These are phyloP conservation scores for Metschnikowia santaceciliae DNA, from an alignment of 805 yeast genomes.

Conservation along the genomic window DNA sequence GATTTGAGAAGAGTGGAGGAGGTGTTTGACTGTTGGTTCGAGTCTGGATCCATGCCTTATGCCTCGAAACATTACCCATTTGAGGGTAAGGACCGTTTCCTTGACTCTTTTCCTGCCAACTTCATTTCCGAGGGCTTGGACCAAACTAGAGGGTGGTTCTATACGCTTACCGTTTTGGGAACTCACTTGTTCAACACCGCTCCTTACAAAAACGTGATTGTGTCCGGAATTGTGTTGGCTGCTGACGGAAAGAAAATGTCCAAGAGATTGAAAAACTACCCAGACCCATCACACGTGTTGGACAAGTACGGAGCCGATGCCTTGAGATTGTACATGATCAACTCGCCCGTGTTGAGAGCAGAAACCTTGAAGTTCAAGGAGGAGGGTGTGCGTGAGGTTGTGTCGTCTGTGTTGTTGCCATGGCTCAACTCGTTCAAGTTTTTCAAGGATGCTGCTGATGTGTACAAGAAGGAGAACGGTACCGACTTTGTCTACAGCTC, in stretches of 20 bases:
- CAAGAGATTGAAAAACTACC: constrained; percentile 94
- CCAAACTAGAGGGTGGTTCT: constrained; percentile 99
- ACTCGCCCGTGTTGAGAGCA: constrained; percentile 95
- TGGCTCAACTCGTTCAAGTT: constrained; percentile 99
- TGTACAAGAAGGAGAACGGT: constrained; percentile 71
- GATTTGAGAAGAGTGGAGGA: constrained; percentile 86
- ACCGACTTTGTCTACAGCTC: constrained; percentile 73
- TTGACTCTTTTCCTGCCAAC: constrained; percentile 86
- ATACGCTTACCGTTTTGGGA: constrained; percentile 92
- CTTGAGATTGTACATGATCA: constrained; percentile 88
- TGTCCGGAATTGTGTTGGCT: constrained; percentile 93
- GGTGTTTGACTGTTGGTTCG: constrained; percentile 99
- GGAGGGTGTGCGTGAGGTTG: constrained; percentile 98
- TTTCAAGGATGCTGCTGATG: constrained; percentile 88
- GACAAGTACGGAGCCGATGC: constrained; percentile 97
- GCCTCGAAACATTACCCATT: constrained; percentile 97
- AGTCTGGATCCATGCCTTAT: constrained; percentile 98
- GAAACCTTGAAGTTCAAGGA: constrained; percentile 96
- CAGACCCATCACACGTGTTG: constrained; percentile 83
- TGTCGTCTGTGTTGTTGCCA: constrained; percentile 90
- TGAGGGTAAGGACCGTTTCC: constrained; percentile 71
- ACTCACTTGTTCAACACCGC: constrained; percentile 89
- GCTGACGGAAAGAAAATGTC: constrained; percentile 99
- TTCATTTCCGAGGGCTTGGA: constrained; percentile 98
- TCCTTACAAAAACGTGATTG: constrained; percentile 94